phyloP scores from a whole-genome alignment of 495 filamentous ascomycete species.

The Usnea hakonensis region DNA sequence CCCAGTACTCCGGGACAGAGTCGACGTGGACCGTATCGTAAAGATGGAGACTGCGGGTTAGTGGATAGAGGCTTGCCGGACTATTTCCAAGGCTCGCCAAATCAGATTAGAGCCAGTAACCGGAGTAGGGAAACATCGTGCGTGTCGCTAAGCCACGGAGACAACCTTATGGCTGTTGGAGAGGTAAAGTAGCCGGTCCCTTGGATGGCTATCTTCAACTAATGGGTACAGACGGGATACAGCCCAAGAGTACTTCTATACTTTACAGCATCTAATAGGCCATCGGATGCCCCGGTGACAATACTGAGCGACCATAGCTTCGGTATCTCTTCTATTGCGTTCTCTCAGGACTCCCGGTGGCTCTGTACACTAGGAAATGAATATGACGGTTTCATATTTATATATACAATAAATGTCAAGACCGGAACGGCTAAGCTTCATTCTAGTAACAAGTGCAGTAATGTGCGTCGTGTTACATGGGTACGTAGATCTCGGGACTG shows the following conservation, averaged over 20 bases:
- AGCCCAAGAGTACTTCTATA: slow-evolving; percentile 87
- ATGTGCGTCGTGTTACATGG: slow-evolving; percentile 79
- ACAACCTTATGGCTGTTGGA: slow-evolving; percentile 80
- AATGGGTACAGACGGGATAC: slow-evolving; percentile 64
- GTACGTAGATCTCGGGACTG: too few relatives aligned
- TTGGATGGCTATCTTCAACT: slow-evolving; percentile 13
- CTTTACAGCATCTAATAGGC: slow-evolving; percentile 62
- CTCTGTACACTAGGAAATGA: slow-evolving; percentile 79
- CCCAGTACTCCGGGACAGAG: slow-evolving; percentile 37
- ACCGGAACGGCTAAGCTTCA: slow-evolving; percentile 81
- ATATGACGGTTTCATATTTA: slow-evolving; percentile 89
- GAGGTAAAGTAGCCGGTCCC: slow-evolving; percentile 50
- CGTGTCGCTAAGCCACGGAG: slow-evolving; percentile 83
- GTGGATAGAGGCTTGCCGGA: not conserved
- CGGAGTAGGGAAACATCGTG: slow-evolving; percentile 95
- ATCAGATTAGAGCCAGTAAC: slow-evolving; percentile 31
- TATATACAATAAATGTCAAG: slow-evolving; percentile 77
- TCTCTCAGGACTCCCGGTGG: slow-evolving; percentile 79
- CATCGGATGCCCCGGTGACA: slow-evolving; percentile 73
- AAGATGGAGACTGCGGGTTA: slow-evolving; percentile 8
- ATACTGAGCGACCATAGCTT: slow-evolving; percentile 84
- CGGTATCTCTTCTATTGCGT: slow-evolving; percentile 80
- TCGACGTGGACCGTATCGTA: slow-evolving; percentile 32
- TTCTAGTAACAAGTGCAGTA: slow-evolving; percentile 90
- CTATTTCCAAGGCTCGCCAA: slow-evolving; percentile 49